Conservation (phyloP, 768 basidiomycete genomes). For the Mycena kentingensis region DNA sequence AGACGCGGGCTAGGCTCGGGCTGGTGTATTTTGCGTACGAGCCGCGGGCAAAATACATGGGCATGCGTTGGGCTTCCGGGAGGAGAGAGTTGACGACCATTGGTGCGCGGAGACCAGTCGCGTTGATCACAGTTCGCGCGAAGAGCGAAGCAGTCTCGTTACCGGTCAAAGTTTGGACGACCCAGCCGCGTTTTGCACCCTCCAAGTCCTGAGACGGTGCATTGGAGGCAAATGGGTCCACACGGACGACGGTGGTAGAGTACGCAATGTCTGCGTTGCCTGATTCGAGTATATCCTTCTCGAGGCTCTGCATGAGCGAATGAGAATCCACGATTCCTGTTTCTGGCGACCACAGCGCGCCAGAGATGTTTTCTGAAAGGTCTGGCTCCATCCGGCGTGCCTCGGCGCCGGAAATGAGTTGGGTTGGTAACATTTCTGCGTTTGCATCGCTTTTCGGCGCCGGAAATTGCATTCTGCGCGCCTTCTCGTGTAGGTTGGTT, state of each 20-base stretch:
- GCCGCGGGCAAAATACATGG: slow-evolving; percentile 80
- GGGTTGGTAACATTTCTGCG: slow-evolving; percentile 66
- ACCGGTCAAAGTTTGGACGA: slow-evolving; percentile 76
- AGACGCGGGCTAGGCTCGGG: slow-evolving; percentile 65
- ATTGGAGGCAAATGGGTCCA: slow-evolving; percentile 60
- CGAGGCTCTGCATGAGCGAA: slow-evolving; percentile 77
- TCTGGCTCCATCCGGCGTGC: slow-evolving; percentile 81
- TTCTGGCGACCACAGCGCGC: slow-evolving; percentile 78
- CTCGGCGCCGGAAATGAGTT: slow-evolving; percentile 66
- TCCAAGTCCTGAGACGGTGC: slow-evolving; percentile 29
- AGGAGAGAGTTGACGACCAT: slow-evolving; percentile 73
- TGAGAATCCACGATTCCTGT: slow-evolving; percentile 94
- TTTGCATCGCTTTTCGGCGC: too few relatives aligned
- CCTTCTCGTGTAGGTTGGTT: slow-evolving; percentile 64
- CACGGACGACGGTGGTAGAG: slow-evolving; percentile 80
- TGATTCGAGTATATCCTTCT: slow-evolving; percentile 75
- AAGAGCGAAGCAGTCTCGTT: slow-evolving; percentile 54
- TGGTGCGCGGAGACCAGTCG: slow-evolving; percentile 73
- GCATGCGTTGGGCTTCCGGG: slow-evolving; percentile 55
- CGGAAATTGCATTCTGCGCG: slow-evolving; percentile 50
- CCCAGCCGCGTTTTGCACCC: slow-evolving; percentile 70
- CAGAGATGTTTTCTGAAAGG: slow-evolving; percentile 66
- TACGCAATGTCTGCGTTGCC: slow-evolving; percentile 72
- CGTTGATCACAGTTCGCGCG: slow-evolving; percentile 78
- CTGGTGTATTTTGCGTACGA: slow-evolving; percentile 90